These are phyloP conservation scores for Elsinoe fawcettii DNA, from an alignment of 2,329 filamentous ascomycete genomes.

Conservation along the genomic window DNA sequence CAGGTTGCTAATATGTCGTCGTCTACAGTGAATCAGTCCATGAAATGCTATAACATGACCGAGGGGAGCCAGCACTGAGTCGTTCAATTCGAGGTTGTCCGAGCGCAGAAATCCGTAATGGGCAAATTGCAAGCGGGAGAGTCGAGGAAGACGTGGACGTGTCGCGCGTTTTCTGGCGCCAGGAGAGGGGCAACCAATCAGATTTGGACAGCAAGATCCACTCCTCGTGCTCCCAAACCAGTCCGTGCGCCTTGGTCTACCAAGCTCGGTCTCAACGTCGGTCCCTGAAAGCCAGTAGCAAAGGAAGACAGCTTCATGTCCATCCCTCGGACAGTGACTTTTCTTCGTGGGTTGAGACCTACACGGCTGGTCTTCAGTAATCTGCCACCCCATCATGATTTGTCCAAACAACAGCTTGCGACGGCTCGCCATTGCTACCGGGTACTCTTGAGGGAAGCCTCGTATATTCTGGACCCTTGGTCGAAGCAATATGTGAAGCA, in stretches of 20 bases:
- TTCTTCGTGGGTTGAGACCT: neutral
- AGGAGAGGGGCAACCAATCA: conserved; percentile 4
- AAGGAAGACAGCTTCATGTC: neutral
- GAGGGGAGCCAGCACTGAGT: neutral
- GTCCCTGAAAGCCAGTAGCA: neutral
- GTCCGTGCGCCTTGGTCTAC: neutral
- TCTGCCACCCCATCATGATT: neutral
- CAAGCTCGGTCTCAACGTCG: neutral
- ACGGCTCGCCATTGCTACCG: neutral
- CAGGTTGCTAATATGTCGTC: neutral
- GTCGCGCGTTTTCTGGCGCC: conserved; percentile 6
- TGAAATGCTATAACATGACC: neutral
- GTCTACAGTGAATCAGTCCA: neutral
- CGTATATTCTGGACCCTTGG: conserved; percentile 9
- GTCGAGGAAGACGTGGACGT: conserved; percentile 10
- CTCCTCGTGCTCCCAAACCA: neutral
- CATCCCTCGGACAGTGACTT: neutral
- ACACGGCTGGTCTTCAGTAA: neutral
- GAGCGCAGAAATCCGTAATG: conserved; percentile 5
- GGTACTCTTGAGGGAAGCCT: conserved; percentile 1
- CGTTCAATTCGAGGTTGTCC: conserved; percentile 9
- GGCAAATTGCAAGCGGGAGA: conserved; percentile 3
- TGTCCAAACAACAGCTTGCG: neutral
- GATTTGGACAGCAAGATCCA: neutral
- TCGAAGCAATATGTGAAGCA: neutral